These are phyloP conservation scores for Angomonas ambiguus DNA, from an alignment of 208 protist genomes.

Conservation along the genomic window DNA sequence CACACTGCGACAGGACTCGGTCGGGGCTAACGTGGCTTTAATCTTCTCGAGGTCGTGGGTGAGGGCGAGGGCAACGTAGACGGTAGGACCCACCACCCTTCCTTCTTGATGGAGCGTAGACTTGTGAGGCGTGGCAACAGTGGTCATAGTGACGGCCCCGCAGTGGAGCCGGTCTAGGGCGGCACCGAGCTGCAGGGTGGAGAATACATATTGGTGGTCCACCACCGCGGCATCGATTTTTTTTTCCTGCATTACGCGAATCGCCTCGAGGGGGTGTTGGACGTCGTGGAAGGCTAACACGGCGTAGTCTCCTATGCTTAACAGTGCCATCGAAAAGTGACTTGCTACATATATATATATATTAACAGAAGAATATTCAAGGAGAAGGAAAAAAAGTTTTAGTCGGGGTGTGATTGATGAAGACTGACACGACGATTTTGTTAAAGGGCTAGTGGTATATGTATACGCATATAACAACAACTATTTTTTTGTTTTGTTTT, in stretches of 20 bases:
- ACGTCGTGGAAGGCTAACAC: slow-evolving; percentile 53
- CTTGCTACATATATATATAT: not conserved
- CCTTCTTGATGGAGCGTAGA: not conserved
- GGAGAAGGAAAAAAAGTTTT: not conserved
- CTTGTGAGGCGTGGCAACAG: not conserved
- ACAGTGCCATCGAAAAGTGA: not conserved
- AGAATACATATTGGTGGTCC: slow-evolving; percentile 64
- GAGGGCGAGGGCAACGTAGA: slow-evolving; percentile 58
- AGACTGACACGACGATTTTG: too few species aligned
- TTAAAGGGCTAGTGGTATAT: too few species aligned
- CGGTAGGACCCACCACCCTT: slow-evolving; percentile 15
- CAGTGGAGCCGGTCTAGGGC: slow-evolving; percentile 45
- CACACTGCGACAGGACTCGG: slow-evolving; percentile 37
- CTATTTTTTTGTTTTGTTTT: not conserved
- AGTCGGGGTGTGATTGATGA: not conserved
- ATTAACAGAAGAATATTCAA: not conserved
- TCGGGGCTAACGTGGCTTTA: slow-evolving; percentile 42
- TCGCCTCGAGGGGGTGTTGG: slow-evolving; percentile 29
- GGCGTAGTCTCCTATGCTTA: slow-evolving; percentile 14
- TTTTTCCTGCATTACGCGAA: slow-evolving; percentile 34
- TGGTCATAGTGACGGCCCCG: slow-evolving; percentile 1
- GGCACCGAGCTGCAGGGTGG: slow-evolving; percentile 54
- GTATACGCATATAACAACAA: too few species aligned
- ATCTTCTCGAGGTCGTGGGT: slow-evolving; percentile 61
- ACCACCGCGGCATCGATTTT: slow-evolving; percentile 63